Evolutionary conservation across 495 filamentous ascomycete genomes (phyloP), one percentile per base, ranked within the genome.

Genomic region (Xylaria venustula): DNA sequence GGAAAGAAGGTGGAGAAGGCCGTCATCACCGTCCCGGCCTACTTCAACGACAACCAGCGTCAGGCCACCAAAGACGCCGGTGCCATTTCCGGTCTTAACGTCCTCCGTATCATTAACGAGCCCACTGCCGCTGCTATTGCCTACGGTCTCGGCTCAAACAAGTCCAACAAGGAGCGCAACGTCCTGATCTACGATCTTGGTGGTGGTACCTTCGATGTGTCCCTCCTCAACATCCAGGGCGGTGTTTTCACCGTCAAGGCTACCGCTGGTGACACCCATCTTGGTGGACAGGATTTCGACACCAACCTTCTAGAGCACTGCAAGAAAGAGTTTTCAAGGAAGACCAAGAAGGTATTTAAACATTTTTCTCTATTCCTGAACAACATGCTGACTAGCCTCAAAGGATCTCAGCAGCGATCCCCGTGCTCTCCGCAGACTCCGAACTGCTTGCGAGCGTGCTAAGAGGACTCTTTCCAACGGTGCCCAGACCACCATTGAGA

Each of bases 191-290:
- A 97, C 85, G 94, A 98, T 85, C 83, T 98, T 60, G 95, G 94
- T 85, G 94, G 95, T 85, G 94, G 94, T 85, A 98, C 95, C 74
- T 98, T 98, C 81, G 94, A 98, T 96, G 95, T 98, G 17, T 97
- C 93, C 52, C 91, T 98, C 54, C 84, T 98, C 54, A 96, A 93
- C 78, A 98, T 98, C 73, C 92, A 98, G 81, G 93, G 96, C 80
- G 94, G 94, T 87, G 95, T 98, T 78, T 98, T 98, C 85, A 96
- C 96, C 71, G 94, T 98, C 75, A 96, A 93, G 85, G 90, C 94
- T 36, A 98, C 94, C 63, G 94, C 95, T 70, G 94, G 94, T 89
- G 94, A 98, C 75, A 98, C 94, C 72, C 94, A 98, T 79, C 83
- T 98, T 79, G 94, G 95, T 87, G 94, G 95, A 79, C 92, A 97